phyloP scores from a whole-genome alignment of 2,329 filamentous ascomycete genomes.

The Drechslerella stenobrocha region DNA sequence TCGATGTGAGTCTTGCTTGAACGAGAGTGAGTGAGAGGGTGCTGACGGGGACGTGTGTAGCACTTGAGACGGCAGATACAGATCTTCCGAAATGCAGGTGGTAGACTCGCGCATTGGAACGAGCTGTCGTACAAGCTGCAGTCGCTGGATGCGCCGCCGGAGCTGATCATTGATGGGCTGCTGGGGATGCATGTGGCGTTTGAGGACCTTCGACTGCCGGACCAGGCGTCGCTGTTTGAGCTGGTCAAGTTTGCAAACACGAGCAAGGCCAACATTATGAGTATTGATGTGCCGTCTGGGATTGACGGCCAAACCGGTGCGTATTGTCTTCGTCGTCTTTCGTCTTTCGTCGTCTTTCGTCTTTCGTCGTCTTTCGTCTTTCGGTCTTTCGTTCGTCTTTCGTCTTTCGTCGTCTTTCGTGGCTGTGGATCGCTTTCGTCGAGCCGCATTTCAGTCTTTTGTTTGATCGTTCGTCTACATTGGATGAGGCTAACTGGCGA shows the following conservation, averaged over 20 bases:
- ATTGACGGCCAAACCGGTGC: slow-evolving; percentile 77
- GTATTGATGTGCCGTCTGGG: slow-evolving; percentile 88
- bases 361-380: too few species aligned
- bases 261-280: slow-evolving; percentile 77
- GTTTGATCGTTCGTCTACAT: too few species aligned
- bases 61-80: slow-evolving; percentile 79
- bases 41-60: not conserved
- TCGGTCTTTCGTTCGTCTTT: too few species aligned
- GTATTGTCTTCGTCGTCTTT: too few species aligned
- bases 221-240: slow-evolving; percentile 82
- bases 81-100: slow-evolving; percentile 80
- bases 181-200: slow-evolving; percentile 85
- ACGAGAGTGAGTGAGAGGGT: not conserved
- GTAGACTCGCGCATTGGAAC: slow-evolving; percentile 68
- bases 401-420: too few species aligned
- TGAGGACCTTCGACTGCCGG: slow-evolving; percentile 79
- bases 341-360: too few species aligned
- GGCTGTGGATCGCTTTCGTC: too few species aligned
- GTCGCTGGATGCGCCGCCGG: slow-evolving; percentile 66
- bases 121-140: slow-evolving; percentile 63
- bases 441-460: too few species aligned
- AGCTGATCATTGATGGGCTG: slow-evolving; percentile 84
- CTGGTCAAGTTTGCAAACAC: slow-evolving; percentile 94
- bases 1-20: slow-evolving; percentile 60
- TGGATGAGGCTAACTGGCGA: slow-evolving; percentile 35